phyloP scores from a whole-genome alignment of 441 rosid genomes.

The Adansonia gregorii region DNA sequence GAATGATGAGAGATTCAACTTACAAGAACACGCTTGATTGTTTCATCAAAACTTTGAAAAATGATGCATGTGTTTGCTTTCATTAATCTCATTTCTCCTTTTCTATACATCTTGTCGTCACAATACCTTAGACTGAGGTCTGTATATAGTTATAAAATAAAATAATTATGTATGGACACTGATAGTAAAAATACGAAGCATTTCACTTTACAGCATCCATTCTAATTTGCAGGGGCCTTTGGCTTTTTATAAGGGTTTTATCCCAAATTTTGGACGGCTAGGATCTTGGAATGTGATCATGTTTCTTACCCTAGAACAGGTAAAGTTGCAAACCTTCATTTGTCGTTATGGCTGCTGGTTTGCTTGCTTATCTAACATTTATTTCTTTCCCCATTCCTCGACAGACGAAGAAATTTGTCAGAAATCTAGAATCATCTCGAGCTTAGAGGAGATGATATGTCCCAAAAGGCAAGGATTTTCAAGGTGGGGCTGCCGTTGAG shows the following conservation, averaged over 20 bases:
- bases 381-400: conserved; percentile 13
- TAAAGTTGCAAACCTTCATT: conserved; percentile 26
- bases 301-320: conserved; percentile 98
- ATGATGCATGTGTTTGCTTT: conserved; percentile 58
- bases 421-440: conserved; percentile 62
- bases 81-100: conserved; percentile 12
- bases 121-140: not conserved
- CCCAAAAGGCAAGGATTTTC: not conserved
- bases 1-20: conserved; percentile 98
- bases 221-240: conserved; percentile 71
- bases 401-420: conserved; percentile 84
- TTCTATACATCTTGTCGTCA: not conserved
- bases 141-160: too few relatives aligned
- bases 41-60: conserved; percentile 84
- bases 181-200: too few relatives aligned
- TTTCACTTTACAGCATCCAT: not conserved
- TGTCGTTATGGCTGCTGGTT: not conserved
- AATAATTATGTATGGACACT: too few relatives aligned
- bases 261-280: conserved; percentile 95
- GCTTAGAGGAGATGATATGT: conserved; percentile 10
- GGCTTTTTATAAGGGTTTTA: conserved; percentile 95
- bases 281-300: conserved; percentile 99
- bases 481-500: conserved; percentile 18
- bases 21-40: conserved; percentile 94
- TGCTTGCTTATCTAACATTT: not conserved